Evolutionary conservation across 148 eudicot species (phyloP), one percentile per base, ranked within the genome.

Genomic region (Chenopodium suecicum): DNA sequence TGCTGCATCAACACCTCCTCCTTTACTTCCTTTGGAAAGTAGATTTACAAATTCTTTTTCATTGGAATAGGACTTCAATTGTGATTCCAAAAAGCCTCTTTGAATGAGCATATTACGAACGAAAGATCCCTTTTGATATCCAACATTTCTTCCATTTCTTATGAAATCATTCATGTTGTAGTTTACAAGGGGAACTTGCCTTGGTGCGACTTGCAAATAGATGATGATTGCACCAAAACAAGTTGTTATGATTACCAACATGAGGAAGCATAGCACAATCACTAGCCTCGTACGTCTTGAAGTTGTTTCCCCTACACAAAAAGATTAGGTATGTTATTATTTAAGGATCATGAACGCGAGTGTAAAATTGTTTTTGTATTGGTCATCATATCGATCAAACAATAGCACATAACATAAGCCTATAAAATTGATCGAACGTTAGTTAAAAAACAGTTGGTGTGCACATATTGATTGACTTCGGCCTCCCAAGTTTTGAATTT

Each of bases 1-100:
- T 1, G 66, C 76, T 12, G 82, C 83, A n/a, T 79, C 68, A 3
- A 84, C 71, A 16, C 86, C 86, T 14, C 79, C 85, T 25, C 73
- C 32, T 25, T 25, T 58, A 20, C 63, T 74, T 70, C 85, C 85
- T 25, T 74, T 73, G 1, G 74, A 62, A 25, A 83, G 47, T 23
- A 78, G 4, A 54, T 83, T 31, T 22, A 66, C 73, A 74, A 81
- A 60, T 29, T 81, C 65, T 14, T 81, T 17, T 17, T 50, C 68
- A 52, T 66, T 20, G 4, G 41, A 37, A 34, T 19, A 81, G 5
- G 74, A 44, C 16, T 46, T 31, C 19, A 81, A 13, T 22, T 75
- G 65, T 13, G 67, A 60, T 10, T 75, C 83, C 4, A 56, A 48
- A 58, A 81, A 75, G 37, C 83, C 74, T 56, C 60, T 75, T 58